Percentiles rank a stretch among this genome's conserved stretches.
Evolutionary conservation across 345 rosid genomes (phyloP).

Genomic region (Euphorbia tirucalli): DNA sequence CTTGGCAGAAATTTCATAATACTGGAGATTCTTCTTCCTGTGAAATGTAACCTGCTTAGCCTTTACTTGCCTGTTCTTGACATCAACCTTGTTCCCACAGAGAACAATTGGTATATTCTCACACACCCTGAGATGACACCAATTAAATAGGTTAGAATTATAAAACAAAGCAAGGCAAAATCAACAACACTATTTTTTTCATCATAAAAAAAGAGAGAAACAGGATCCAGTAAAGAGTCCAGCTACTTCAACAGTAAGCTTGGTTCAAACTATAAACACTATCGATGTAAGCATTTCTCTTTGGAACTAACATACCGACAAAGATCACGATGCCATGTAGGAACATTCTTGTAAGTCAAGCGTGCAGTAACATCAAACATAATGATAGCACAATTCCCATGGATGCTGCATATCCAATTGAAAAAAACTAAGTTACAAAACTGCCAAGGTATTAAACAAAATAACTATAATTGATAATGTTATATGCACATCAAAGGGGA

Average conservation of each 20-base stretch:
- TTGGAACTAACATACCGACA: slow-evolving; percentile 48
- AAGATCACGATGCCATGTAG: slow-evolving; percentile 98
- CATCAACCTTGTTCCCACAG: slow-evolving; percentile 60
- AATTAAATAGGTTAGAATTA: not conserved
- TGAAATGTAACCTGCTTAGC: slow-evolving; percentile 59
- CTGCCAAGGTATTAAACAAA: not conserved
- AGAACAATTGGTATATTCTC: slow-evolving; percentile 56
- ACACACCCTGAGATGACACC: slow-evolving; percentile 57
- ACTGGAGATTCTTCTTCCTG: slow-evolving; percentile 52
- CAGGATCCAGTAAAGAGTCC: too few species aligned
- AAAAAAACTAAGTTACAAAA: not conserved
- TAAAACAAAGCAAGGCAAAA: not conserved
- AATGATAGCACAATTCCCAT: slow-evolving; percentile 93
- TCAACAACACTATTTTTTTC: too few species aligned
- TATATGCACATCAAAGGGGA: not conserved
- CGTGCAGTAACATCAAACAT: slow-evolving; percentile 98
- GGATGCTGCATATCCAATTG: slow-evolving; percentile 53
- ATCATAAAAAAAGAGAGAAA: too few species aligned
- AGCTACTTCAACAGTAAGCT: not conserved
- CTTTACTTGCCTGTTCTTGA: slow-evolving; percentile 55
- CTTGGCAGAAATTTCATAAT: slow-evolving; percentile 58
- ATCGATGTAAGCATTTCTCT: not conserved
- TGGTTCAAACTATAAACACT: not conserved
- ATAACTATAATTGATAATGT: not conserved
- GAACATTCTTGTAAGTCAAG: slow-evolving; percentile 92